A percentile compares a stretch with the other conserved stretches of the same genome.
phyloP scores from a whole-genome alignment of 139 green algal species.

The Tetraselmis striata region DNA sequence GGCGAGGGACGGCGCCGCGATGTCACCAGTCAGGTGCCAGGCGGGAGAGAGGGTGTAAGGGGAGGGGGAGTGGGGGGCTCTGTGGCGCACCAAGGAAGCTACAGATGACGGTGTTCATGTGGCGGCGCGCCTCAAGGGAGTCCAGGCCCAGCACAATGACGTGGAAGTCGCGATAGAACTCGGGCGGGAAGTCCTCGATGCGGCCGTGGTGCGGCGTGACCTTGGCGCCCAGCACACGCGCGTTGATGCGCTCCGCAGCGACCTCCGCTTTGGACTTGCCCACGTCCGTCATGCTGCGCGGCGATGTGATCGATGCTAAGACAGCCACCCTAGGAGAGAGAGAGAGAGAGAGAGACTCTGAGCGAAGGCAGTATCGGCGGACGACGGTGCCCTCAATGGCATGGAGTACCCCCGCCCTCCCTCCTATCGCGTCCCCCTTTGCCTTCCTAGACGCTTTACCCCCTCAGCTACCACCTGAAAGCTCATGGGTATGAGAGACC shows the following conservation, averaged over 20 bases:
- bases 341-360: conserved; percentile 10
- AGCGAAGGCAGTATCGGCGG: no score
- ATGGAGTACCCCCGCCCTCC: neutral
- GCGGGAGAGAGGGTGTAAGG: neutral
- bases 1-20: no score
- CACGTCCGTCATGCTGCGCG: conserved; percentile 78
- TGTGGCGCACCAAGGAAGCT: conserved; percentile 71
- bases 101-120: conserved; percentile 97
- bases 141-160: conserved; percentile 94
- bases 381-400: no score
- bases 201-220: conserved; percentile 80
- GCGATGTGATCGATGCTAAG: neutral
- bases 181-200: conserved; percentile 91
- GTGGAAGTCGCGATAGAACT: conserved; percentile 91
- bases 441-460: no score
- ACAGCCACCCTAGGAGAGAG: neutral
- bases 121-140: conserved; percentile 90
- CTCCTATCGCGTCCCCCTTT: no score
- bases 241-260: conserved; percentile 76
- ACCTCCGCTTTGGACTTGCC: conserved; percentile 89
- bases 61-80: neutral
- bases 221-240: conserved; percentile 67
- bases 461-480: no score
- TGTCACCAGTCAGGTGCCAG: no score
- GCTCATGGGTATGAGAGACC: no score